Conservation (phyloP, 345 rosid species). For the Mangifera indica region DNA sequence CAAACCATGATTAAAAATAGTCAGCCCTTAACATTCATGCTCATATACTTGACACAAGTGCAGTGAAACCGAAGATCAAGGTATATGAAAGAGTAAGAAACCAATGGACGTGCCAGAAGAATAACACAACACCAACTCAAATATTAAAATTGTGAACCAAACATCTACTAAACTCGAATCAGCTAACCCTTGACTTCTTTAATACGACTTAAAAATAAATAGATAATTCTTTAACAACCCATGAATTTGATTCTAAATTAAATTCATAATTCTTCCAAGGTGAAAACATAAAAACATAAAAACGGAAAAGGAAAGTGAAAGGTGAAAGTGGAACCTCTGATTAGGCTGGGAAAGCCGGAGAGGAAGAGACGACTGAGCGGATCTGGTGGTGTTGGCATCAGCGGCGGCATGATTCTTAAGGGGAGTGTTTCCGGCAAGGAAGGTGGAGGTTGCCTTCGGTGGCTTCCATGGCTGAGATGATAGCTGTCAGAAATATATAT, state of each 20-base stretch:
- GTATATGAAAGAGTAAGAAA: neutral
- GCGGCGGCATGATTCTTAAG: slow-evolving; percentile 17
- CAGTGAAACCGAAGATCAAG: neutral
- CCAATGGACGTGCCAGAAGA: too few species aligned
- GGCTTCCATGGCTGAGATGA: slow-evolving; percentile 49
- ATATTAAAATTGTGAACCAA: neutral
- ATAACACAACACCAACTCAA: neutral
- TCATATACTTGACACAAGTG: neutral
- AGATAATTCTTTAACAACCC: too few species aligned
- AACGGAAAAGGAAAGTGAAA: too few species aligned
- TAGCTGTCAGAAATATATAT: too few species aligned
- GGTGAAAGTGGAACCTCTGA: slow-evolving; percentile 46
- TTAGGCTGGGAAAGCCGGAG: slow-evolving; percentile 33
- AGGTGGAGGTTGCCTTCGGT: slow-evolving; percentile 38
- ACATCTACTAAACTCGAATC: neutral
- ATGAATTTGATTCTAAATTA: too few species aligned
- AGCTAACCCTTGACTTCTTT: too few species aligned
- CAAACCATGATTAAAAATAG: too few species aligned
- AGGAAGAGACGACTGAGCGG: slow-evolving; percentile 28
- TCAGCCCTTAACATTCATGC: neutral
- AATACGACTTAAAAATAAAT: too few species aligned
- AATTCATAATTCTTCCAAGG: too few species aligned
- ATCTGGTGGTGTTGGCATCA: slow-evolving; percentile 37
- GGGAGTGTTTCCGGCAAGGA: slow-evolving; percentile 33
- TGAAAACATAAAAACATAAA: too few species aligned